These are phyloP conservation scores for Fraxinus americana DNA, from an alignment of 257 asterid genomes.

Conservation along the genomic window DNA sequence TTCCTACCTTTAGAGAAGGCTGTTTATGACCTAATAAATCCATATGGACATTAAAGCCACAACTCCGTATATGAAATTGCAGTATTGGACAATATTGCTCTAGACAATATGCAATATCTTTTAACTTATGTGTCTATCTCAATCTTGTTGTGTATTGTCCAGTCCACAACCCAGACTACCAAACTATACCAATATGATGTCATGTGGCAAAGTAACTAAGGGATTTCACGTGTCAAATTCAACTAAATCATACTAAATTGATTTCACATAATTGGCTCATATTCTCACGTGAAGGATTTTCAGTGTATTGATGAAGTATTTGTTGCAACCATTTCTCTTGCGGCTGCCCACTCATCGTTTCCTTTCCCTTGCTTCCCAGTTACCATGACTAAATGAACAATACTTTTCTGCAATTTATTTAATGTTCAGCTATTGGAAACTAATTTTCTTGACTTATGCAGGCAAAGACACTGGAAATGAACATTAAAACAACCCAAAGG, in stretches of 20 bases:
- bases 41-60: neutral
- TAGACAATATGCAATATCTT: neutral
- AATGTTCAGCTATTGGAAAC: slow-evolving; percentile 14
- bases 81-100: neutral
- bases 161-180: neutral
- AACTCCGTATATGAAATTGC: neutral
- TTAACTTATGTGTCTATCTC: too few relatives aligned
- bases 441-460: slow-evolving; percentile 29
- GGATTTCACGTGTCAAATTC: neutral
- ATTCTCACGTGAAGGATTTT: neutral
- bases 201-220: neutral
- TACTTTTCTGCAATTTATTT: neutral
- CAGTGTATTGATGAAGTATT: neutral
- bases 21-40: neutral
- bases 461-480: slow-evolving; percentile 74
- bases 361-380: neutral
- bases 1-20: neutral
- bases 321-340: neutral
- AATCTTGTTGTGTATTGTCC: neutral
- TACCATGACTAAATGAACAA: neutral
- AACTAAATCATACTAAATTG: neutral
- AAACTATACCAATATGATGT: neutral
- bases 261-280: neutral
- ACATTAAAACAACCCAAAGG: slow-evolving; percentile 61
- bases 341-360: neutral